Evolutionary conservation across 192 early-diverging fungal genomes (phyloP), one percentile per base, ranked within the genome.

Genomic region (Backusella macrospora): DNA sequence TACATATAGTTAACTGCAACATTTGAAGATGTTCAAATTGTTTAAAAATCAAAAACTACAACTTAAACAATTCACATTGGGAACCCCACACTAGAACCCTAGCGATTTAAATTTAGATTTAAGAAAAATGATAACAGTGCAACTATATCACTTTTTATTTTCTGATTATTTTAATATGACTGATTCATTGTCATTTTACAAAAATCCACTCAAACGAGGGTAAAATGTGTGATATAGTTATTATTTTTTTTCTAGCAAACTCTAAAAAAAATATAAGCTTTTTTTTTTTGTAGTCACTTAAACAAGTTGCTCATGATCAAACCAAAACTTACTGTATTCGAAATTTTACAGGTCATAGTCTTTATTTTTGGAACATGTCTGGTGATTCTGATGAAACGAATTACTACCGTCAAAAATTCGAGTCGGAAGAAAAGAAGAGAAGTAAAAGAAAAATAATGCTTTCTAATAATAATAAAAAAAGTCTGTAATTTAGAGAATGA

Each of bases 1-100:
- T 52, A 4, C 12, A 65, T 68, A 48, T 63, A 80, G 79, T 29
- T 80, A 6, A 49, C 45, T 18, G 65, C 72, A 18, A 34, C 49
- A 7, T 79, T 88, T 43, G 76, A 89, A 65, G 88, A 88, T 10
- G 62, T 92, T 29, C 85, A 87, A 43, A 16, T 93, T 3, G 83
- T 26, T 49, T 93, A 47, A 83, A 90, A 55, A 83, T 84, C 55
- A 94, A 94, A 68, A 93, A 90, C 76, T 96, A 91, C 64, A 96
- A 96, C 77, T 76, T 92, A 38, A 90, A 89, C 68, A 94, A 90
- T 76, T 95, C 94, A 44, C 94, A 96, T 80, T 96, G 95, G 95
- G 95, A 96, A 81, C 93, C 93, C 95, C 2, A 75, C 95, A 46
- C 66, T 95, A 16, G 95, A 96, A 75, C 92, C 89, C 8, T 94